Conservation (phyloP, 2,329 filamentous ascomycete genomes). For the Westerdykella ornata region DNA sequence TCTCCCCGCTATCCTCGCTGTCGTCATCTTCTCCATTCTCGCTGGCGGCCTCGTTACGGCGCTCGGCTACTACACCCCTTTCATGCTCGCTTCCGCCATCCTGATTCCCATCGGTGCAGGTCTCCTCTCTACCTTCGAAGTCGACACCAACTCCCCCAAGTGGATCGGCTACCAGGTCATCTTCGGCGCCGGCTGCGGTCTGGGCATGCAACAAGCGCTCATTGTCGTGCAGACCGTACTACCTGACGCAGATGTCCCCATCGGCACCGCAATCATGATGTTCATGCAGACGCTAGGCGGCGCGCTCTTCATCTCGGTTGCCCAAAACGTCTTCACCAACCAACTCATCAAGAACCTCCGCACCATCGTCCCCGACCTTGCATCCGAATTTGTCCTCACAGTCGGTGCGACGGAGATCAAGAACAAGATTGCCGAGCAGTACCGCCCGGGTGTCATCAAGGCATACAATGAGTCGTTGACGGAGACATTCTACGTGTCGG, state of each 20-base stretch:
- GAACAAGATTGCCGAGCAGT: constrained; percentile 45
- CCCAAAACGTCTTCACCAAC: constrained; percentile 48
- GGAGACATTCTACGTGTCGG: constrained; percentile 54
- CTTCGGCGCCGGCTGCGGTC: constrained; percentile 40
- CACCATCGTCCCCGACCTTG: constrained; percentile 35
- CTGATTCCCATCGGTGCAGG: constrained; percentile 44
- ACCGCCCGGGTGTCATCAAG: constrained; percentile 48
- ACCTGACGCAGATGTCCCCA: constrained; percentile 40
- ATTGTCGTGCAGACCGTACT: constrained; percentile 44
- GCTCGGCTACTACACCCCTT: constrained; percentile 47
- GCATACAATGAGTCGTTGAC: constrained; percentile 60
- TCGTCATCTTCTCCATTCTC: constrained; percentile 41
- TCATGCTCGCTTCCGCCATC: constrained; percentile 40
- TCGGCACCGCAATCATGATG: constrained; percentile 45
- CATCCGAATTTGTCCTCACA: constrained; percentile 39
- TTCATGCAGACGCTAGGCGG: constrained; percentile 45
- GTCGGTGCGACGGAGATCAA: constrained; percentile 56
- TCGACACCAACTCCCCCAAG: constrained; percentile 32
- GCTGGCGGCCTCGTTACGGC: constrained; percentile 36
- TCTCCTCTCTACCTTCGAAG: constrained; percentile 40
- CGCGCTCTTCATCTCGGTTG: constrained; percentile 45
- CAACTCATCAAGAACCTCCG: constrained; percentile 40
- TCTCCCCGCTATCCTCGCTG: constrained; percentile 42
- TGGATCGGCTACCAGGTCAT: constrained; percentile 40
- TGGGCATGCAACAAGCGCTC: constrained; percentile 45